Percentiles rank a stretch among this genome's conserved stretches.
phyloP scores from a whole-genome alignment of 192 early-diverging fungal species.

The Coemansia sp. region DNA sequence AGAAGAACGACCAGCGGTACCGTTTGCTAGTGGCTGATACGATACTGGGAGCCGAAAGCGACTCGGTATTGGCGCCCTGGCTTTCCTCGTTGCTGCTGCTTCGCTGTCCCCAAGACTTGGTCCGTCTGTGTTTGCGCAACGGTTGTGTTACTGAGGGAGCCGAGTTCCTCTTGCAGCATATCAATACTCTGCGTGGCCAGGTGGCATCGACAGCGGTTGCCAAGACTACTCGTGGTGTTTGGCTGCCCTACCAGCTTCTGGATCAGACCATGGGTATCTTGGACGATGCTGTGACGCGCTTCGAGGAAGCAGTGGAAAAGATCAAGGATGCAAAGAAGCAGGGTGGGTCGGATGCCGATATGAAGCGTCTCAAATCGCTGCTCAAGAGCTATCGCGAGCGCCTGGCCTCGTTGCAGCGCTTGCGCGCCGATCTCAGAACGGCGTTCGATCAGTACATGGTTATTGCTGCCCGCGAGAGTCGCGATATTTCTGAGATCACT shows the following conservation, averaged over 20 bases:
- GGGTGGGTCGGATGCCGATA: not conserved
- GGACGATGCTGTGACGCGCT: constrained; percentile 37
- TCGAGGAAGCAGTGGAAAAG: constrained; percentile 38
- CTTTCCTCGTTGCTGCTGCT: constrained; percentile 35
- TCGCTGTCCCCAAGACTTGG: constrained; percentile 46
- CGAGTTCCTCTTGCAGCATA: constrained; percentile 46
- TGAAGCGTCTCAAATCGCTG: constrained; percentile 21
- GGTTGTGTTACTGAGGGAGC: constrained; percentile 47
- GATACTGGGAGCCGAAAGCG: constrained; percentile 27
- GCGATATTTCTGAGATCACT: constrained; percentile 22
- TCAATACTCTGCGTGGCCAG: constrained; percentile 21
- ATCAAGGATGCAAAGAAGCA: constrained; percentile 36
- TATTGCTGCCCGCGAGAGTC: constrained; percentile 45
- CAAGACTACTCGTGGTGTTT: constrained; percentile 43
- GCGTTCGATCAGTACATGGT: constrained; percentile 42
- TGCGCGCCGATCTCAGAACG: constrained; percentile 20
- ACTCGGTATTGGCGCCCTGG: constrained; percentile 46
- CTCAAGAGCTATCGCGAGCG: constrained; percentile 41
- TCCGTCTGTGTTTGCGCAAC: constrained; percentile 45
- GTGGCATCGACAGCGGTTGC: not conserved
- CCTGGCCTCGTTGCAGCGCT: constrained; percentile 24
- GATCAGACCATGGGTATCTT: constrained; percentile 48
- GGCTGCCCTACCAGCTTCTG: constrained; percentile 51
- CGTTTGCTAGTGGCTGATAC: constrained; percentile 39
- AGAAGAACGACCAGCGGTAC: constrained; percentile 9